A percentile compares a stretch with the other conserved stretches of the same genome.
Conservation (phyloP, 1,284 basidiomycete genomes). For the Agroathelia rolfsii region DNA sequence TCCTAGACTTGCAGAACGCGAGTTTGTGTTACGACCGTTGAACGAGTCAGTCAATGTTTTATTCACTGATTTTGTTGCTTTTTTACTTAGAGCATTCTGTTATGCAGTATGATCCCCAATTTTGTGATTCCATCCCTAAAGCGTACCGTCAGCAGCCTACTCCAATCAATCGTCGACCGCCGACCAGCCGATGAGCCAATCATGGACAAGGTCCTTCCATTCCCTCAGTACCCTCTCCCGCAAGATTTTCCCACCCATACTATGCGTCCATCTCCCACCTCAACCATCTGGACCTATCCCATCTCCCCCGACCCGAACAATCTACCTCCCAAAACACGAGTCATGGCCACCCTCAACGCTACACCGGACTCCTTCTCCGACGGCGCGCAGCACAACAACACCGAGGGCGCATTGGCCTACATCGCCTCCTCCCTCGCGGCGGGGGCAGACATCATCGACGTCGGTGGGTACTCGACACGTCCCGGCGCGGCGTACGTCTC, state of each 20-base stretch:
- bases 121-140: slow-evolving; percentile 52
- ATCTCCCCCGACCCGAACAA: slow-evolving; percentile 13
- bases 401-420: slow-evolving; percentile 43
- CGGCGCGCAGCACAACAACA: slow-evolving; percentile 51
- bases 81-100: no score
- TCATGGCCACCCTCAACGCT: slow-evolving; percentile 93
- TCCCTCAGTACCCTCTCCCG: slow-evolving; percentile 40
- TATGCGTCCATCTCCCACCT: no score
- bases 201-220: slow-evolving; percentile 61
- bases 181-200: slow-evolving; percentile 24
- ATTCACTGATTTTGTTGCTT: no score
- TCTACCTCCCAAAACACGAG: slow-evolving; percentile 37
- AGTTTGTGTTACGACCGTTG: slow-evolving; percentile 87
- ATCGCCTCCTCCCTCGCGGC: slow-evolving; percentile 31
- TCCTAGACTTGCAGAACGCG: slow-evolving; percentile 70
- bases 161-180: slow-evolving; percentile 28
- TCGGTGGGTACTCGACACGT: slow-evolving; percentile 91
- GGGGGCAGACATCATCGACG: slow-evolving; percentile 77
- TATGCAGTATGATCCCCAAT: slow-evolving; percentile 57
- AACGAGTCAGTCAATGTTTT: slow-evolving; percentile 78
- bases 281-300: slow-evolving; percentile 44
- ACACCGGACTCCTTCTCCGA: slow-evolving; percentile 99
- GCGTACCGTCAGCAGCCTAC: slow-evolving; percentile 36
- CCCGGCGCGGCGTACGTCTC: slow-evolving; percentile 67
- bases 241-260: no score